Percentiles rank a stretch among this genome's conserved stretches.
Evolutionary conservation across 1,284 basidiomycete species (phyloP).

Genomic region (Xerocomus amazonicus): DNA sequence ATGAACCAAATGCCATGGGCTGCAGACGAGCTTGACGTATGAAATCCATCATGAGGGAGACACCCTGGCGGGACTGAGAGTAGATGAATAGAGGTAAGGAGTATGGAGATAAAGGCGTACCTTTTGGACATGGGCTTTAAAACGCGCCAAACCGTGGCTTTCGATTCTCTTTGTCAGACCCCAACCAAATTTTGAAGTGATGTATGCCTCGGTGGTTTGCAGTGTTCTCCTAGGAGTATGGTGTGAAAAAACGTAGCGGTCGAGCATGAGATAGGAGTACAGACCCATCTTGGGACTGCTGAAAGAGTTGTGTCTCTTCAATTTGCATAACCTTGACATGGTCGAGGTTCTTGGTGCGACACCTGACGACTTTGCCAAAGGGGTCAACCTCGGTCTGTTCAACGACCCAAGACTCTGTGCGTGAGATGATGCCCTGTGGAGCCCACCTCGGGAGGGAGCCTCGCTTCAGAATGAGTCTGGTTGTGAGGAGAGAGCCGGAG

Average conservation of each 20-base stretch:
- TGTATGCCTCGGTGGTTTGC: slow-evolving; percentile 73
- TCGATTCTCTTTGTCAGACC: slow-evolving; percentile 78
- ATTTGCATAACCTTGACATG: slow-evolving; percentile 83
- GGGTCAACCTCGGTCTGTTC: slow-evolving; percentile 91
- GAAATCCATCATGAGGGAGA: slow-evolving; percentile 68
- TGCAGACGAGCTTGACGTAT: slow-evolving; percentile 73
- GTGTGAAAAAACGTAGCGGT: slow-evolving; percentile 13
- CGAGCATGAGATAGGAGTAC: slow-evolving; percentile 20
- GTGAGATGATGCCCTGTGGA: slow-evolving; percentile 71
- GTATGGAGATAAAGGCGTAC: slow-evolving; percentile 38
- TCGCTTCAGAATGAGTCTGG: slow-evolving; percentile 88
- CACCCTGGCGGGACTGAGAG: slow-evolving; percentile 75
- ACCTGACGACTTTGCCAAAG: slow-evolving; percentile 62
- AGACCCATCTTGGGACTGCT: slow-evolving; percentile 62
- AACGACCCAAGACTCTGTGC: slow-evolving; percentile 81
- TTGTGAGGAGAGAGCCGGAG: slow-evolving; percentile 78
- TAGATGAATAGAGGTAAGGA: slow-evolving; percentile 12
- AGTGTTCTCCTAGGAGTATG: slow-evolving; percentile 54
- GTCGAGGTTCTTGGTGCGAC: slow-evolving; percentile 76
- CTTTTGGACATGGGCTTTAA: slow-evolving; percentile 75
- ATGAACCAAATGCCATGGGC: slow-evolving; percentile 55
- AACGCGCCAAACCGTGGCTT: slow-evolving; percentile 68
- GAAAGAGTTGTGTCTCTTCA: slow-evolving; percentile 67
- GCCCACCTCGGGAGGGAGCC: slow-evolving; percentile 91
- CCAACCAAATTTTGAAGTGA: slow-evolving; percentile 79